Evolutionary conservation across 2,329 filamentous ascomycete genomes (phyloP).

Genomic region (Sordariomycetes sp.): DNA sequence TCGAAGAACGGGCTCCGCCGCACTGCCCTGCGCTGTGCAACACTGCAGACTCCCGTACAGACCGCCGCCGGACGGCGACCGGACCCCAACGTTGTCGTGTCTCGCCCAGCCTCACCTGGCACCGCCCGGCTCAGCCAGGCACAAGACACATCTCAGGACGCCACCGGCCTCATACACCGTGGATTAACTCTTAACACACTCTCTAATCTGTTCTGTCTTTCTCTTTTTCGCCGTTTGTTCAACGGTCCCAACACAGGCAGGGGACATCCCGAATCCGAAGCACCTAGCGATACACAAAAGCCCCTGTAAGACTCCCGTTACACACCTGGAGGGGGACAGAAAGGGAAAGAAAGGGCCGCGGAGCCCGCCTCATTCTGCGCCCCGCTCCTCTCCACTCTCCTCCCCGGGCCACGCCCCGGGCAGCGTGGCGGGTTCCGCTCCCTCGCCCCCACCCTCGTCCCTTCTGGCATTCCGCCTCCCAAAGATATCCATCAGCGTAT

Average conservation of each 20-base stretch:
- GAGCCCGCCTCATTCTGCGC: background rate
- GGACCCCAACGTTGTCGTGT: background rate
- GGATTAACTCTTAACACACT: too few relatives aligned
- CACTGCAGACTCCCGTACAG: background rate
- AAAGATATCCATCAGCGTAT: background rate
- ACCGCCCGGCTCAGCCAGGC: background rate
- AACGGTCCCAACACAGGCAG: too few relatives aligned
- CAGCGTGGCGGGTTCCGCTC: slow-evolving; percentile 5
- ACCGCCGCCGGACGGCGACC: background rate
- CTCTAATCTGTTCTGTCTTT: too few relatives aligned
- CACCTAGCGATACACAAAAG: too few relatives aligned
- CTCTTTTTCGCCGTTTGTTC: too few relatives aligned
- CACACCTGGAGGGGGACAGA: background rate
- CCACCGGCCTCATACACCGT: too few relatives aligned
- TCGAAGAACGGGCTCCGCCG: background rate
- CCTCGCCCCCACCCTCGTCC: slow-evolving; percentile 8
- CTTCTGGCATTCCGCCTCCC: slow-evolving; percentile 6
- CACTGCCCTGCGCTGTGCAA: background rate
- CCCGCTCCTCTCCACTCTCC: slow-evolving; percentile 6
- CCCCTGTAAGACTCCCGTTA: too few relatives aligned
- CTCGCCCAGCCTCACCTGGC: background rate
- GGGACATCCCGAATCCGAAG: too few relatives aligned
- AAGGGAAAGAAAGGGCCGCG: background rate
- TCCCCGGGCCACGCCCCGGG: slow-evolving; percentile 25
- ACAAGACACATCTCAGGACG: too few relatives aligned